Evolutionary conservation across 2,329 filamentous ascomycete genomes (phyloP), one percentile per base, ranked within the genome.

Genomic region (Neoascochyta sp.): DNA sequence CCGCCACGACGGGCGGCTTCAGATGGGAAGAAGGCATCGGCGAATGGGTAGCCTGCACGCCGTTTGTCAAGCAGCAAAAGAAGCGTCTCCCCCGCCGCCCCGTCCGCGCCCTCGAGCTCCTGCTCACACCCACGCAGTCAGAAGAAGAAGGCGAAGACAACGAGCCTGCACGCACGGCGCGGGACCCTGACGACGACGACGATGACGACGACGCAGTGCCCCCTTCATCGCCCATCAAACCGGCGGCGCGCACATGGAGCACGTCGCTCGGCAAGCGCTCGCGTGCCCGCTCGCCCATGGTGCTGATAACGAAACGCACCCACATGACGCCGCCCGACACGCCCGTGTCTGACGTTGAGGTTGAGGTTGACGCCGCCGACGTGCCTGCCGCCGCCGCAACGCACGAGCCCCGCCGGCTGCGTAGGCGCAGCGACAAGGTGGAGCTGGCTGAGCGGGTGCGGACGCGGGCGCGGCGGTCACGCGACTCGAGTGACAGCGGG

Each of bases 21-120:
- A 50, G 57, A 13, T 69, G 65, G 64, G 66, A 70, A 42, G 65
- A 67, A 26, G 65, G 64, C 7, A 61, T 70, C 19, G 63, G 64
- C 14, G 67, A 70, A 37, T 70, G 66, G 66, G 60, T 69, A n/a
- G 50, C 55, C 1, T 62, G 54, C 20, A 68, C 67, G 7, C 66
- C 67, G 0, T 60, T 60, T 41, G 29, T 35, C 6, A 53, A 47
- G 22, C 46, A 50, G 17, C 32, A 41, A 9, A 29, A 35, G n/a
- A 43, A 47, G 23, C 37, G 25, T 7, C 14, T 42, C 9, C 16
- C 27, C 5, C 39, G 34, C 22, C 45, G 45, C 16, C 45, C 49
- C 1, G 27, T 56, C 9, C 47, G 47, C 8, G 26, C 37, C 6
- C 30, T 59, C 6, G 38, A 45, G 4, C 33, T 58, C 1, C 32